Evolutionary conservation across 2,329 filamentous ascomycete genomes (phyloP).

Genomic region (Dothiorella sarmentorum): DNA sequence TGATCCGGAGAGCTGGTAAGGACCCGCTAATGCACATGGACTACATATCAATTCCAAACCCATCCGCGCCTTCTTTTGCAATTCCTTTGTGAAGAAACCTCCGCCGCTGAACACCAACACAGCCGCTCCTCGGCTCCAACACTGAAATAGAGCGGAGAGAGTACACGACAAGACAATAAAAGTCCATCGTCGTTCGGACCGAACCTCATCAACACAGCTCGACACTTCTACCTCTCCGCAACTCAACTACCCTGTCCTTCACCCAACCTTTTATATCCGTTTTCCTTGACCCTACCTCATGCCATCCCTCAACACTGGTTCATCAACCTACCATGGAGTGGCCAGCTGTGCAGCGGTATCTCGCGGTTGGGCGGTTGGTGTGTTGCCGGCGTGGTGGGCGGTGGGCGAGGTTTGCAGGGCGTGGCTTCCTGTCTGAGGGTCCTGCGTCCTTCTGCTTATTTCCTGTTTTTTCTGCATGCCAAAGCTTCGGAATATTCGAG

Average conservation of each 20-base stretch:
- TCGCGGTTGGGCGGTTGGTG: background rate
- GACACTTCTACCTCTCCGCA: background rate
- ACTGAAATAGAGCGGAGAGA: too few relatives aligned
- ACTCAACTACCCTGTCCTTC: background rate
- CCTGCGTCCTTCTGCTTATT: background rate
- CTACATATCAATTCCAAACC: too few relatives aligned
- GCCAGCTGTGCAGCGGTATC: conserved; percentile 20
- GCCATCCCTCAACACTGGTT: conserved; percentile 30
- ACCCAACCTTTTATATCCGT: too few relatives aligned
- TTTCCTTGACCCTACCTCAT: conserved; percentile 18
- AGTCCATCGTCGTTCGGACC: too few relatives aligned
- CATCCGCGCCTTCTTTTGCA: too few relatives aligned
- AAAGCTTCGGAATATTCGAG: too few relatives aligned
- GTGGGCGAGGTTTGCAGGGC: background rate
- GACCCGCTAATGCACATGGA: too few relatives aligned
- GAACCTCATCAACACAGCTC: background rate
- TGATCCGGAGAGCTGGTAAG: too few relatives aligned
- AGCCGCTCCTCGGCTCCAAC: too few relatives aligned
- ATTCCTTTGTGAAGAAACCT: too few relatives aligned
- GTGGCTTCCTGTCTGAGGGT: background rate
- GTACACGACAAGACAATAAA: too few relatives aligned
- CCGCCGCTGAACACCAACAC: background rate
- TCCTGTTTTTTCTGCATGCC: background rate
- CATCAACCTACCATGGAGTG: conserved; percentile 29
- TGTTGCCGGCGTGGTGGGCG: background rate